Conservation (phyloP, 1,284 basidiomycete species). For the Heterobasidion irregulare region DNA sequence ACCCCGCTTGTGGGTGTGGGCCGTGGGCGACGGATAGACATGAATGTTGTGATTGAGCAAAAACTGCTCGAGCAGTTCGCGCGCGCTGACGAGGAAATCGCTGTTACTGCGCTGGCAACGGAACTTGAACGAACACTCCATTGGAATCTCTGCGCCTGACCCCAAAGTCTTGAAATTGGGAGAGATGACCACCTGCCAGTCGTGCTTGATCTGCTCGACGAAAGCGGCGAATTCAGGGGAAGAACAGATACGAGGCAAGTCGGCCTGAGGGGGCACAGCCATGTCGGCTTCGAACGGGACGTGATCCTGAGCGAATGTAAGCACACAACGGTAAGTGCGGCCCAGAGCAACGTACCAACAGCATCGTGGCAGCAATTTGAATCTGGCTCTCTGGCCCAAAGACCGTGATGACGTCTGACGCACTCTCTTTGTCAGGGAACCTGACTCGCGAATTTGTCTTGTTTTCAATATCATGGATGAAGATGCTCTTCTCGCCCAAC, state of each 20-base stretch:
- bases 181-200: conserved; percentile 85
- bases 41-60: conserved; percentile 78
- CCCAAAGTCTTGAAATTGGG: conserved; percentile 58
- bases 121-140: conserved; percentile 92
- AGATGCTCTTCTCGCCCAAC: conserved; percentile 93
- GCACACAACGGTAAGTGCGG: conserved; percentile 10
- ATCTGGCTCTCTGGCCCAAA: conserved; percentile 97
- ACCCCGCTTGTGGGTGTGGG: conserved; percentile 69
- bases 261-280: conserved; percentile 78
- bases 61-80: conserved; percentile 92
- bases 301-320: conserved; percentile 57
- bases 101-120: conserved; percentile 90
- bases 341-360: conserved; percentile 53
- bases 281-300: conserved; percentile 97
- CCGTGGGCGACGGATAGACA: conserved; percentile 67
- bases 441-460: conserved; percentile 94
- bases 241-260: conserved; percentile 67
- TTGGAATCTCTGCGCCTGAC: conserved; percentile 37
- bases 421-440: conserved; percentile 94
- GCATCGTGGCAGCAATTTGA: conserved; percentile 93
- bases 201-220: conserved; percentile 86
- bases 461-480: conserved; percentile 93
- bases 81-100: conserved; percentile 83
- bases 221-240: conserved; percentile 80
- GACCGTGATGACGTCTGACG: conserved; percentile 85